phyloP scores from a whole-genome alignment of 108 stramenopile genomes.

The Mediolabrus comicus region DNA sequence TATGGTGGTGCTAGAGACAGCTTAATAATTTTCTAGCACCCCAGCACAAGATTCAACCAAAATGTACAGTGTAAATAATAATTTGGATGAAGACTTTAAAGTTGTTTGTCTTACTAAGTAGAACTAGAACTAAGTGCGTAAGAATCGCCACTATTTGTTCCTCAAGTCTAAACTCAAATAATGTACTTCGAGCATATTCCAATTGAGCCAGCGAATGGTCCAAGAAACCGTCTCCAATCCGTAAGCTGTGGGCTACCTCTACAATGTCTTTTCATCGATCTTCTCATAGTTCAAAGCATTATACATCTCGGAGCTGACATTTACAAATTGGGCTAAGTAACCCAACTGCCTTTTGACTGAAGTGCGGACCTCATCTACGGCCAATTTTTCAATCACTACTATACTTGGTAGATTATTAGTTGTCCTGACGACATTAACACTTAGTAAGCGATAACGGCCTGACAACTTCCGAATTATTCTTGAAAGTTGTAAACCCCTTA shows the following conservation, averaged over 20 bases:
- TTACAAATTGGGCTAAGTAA: conserved; percentile 64
- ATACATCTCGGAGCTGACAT: conserved; percentile 66
- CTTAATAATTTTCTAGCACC: too few relatives aligned
- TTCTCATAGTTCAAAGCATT: conserved; percentile 62
- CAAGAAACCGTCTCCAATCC: too few relatives aligned
- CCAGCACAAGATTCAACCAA: too few relatives aligned
- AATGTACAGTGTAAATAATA: too few relatives aligned
- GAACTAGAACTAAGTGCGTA: too few relatives aligned
- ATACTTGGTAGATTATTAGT: conserved; percentile 74
- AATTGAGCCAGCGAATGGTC: too few relatives aligned
- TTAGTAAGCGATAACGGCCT: conserved; percentile 57
- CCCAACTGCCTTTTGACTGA: conserved; percentile 64
- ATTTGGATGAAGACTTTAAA: too few relatives aligned
- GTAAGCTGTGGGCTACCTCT: not conserved
- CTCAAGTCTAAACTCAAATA: too few relatives aligned
- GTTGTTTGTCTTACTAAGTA: too few relatives aligned
- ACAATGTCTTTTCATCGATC: conserved; percentile 55
- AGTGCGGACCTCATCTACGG: conserved; percentile 49
- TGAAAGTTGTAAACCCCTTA: conserved; percentile 67
- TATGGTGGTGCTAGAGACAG: too few relatives aligned
- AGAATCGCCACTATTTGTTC: too few relatives aligned
- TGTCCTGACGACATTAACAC: conserved; percentile 61
- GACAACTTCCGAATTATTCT: conserved; percentile 67
- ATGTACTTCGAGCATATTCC: too few relatives aligned
- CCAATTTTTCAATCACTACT: conserved; percentile 65